Conservation (phyloP, 805 yeast species). For the Pichia californica region DNA sequence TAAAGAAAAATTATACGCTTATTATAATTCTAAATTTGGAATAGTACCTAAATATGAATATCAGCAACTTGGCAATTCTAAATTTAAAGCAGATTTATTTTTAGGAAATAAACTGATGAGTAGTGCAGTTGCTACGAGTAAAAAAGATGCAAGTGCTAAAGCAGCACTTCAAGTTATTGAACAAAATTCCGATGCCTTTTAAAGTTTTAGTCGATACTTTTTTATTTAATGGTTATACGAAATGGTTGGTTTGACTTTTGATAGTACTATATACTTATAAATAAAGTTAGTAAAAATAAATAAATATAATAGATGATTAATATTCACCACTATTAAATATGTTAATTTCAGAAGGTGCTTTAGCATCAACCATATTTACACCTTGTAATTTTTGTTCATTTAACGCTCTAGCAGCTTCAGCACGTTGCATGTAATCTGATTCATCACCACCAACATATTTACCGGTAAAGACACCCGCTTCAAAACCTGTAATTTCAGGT, state of each 20-base stretch:
- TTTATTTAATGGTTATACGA: too few relatives aligned
- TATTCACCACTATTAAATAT: slow-evolving; percentile 55
- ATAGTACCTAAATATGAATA: slow-evolving; percentile 8
- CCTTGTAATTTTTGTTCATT: slow-evolving; percentile 38
- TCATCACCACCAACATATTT: slow-evolving; percentile 91
- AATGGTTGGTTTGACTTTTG: too few relatives aligned
- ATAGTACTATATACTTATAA: too few relatives aligned
- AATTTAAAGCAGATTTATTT: slow-evolving; percentile 5
- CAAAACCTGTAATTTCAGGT: slow-evolving; percentile 55
- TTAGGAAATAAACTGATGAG: slow-evolving; percentile 1
- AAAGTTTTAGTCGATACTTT: too few relatives aligned
- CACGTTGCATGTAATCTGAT: slow-evolving; percentile 69
- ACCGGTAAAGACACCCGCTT: slow-evolving; percentile 96
- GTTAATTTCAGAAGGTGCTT: slow-evolving; percentile 66
- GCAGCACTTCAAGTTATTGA: slow-evolving; percentile 11
- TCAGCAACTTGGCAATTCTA: not conserved
- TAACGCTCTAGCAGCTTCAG: slow-evolving; percentile 76
- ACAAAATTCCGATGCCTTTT: not conserved
- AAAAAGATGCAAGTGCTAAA: slow-evolving; percentile 10
- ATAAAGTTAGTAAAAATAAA: too few relatives aligned
- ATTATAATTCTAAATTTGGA: slow-evolving; percentile 7
- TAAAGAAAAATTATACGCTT: slow-evolving; percentile 9
- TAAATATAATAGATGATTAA: slow-evolving; percentile 1
- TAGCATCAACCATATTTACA: slow-evolving; percentile 52
- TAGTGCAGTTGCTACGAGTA: slow-evolving; percentile 6